Conservation (phyloP, 2,329 filamentous ascomycete species). For the Sphaerulina vaccinii region DNA sequence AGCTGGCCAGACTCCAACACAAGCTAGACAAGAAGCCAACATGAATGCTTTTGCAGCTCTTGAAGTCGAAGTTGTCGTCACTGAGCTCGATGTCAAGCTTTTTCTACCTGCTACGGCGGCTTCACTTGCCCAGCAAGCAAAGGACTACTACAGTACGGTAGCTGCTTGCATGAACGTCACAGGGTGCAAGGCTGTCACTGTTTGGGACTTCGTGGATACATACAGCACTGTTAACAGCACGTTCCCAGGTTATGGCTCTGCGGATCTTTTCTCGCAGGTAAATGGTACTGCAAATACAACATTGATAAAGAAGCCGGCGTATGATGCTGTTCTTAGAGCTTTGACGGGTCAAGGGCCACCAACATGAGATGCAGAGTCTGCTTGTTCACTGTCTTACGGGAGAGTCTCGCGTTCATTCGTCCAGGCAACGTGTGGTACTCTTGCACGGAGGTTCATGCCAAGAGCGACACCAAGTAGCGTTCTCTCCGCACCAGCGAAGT, state of each 20-base stretch:
- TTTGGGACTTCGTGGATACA: conserved; percentile 53
- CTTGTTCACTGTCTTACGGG: too few species aligned
- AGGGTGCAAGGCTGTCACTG: conserved; percentile 43
- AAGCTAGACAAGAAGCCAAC: conserved; percentile 39
- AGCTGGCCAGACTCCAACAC: conserved; percentile 14
- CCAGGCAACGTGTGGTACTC: too few species aligned
- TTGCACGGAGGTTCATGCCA: too few species aligned
- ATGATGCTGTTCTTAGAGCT: conserved; percentile 18
- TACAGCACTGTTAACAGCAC: conserved; percentile 41
- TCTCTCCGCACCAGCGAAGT: too few species aligned
- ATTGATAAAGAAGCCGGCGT: conserved; percentile 50
- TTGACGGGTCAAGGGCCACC: neutral
- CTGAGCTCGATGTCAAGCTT: conserved; percentile 61
- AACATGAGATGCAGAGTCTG: too few species aligned
- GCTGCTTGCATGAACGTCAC: conserved; percentile 39
- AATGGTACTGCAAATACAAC: conserved; percentile 20
- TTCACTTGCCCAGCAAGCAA: conserved; percentile 44
- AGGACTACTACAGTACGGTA: conserved; percentile 44
- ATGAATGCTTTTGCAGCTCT: conserved; percentile 53
- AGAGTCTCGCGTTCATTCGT: too few species aligned
- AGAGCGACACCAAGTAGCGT: too few species aligned
- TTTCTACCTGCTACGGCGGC: conserved; percentile 33
- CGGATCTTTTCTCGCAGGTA: conserved; percentile 43
- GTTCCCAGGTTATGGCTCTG: conserved; percentile 40
- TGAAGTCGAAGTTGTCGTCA: conserved; percentile 61